Conservation (phyloP, 208 protist species). For the Leishmania lainsoni region DNA sequence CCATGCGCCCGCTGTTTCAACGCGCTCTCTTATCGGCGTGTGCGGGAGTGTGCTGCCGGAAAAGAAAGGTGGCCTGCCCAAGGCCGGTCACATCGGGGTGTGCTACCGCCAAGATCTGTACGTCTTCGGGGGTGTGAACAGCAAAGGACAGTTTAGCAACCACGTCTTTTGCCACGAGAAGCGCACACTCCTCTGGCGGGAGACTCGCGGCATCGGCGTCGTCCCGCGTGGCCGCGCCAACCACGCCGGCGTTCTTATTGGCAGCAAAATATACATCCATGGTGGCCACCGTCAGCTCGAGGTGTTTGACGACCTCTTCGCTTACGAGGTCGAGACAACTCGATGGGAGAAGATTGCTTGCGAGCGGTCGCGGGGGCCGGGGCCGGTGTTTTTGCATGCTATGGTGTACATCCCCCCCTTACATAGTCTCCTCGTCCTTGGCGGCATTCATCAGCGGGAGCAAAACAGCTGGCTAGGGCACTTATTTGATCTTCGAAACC, state of each 20-base stretch:
- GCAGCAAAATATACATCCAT: conserved; percentile 82
- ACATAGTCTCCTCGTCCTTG: conserved; percentile 76
- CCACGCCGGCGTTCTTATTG: conserved; percentile 64
- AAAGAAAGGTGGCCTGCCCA: conserved; percentile 68
- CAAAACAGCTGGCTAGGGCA: conserved; percentile 85
- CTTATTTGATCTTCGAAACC: conserved; percentile 80
- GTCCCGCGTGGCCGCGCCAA: conserved; percentile 78
- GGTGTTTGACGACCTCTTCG: conserved; percentile 83
- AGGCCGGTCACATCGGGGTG: conserved; percentile 78
- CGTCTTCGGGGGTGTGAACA: conserved; percentile 80
- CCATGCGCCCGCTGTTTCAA: background rate
- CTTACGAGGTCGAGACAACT: conserved; percentile 56
- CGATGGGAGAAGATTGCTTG: conserved; percentile 82
- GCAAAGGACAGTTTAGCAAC: conserved; percentile 65
- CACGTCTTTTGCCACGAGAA: conserved; percentile 75
- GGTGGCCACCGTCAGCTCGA: conserved; percentile 77
- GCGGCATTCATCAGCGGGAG: conserved; percentile 84
- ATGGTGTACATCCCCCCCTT: conserved; percentile 69
- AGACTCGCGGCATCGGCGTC: conserved; percentile 73
- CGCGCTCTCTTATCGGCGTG: conserved; percentile 44
- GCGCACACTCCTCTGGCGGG: conserved; percentile 81
- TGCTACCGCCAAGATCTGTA: conserved; percentile 74
- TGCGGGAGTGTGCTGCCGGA: conserved; percentile 69
- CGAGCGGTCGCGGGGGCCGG: conserved; percentile 66
- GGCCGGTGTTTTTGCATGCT: conserved; percentile 80